Conservation (phyloP, 208 protist genomes). For the Acanthamoeba sp. region DNA sequence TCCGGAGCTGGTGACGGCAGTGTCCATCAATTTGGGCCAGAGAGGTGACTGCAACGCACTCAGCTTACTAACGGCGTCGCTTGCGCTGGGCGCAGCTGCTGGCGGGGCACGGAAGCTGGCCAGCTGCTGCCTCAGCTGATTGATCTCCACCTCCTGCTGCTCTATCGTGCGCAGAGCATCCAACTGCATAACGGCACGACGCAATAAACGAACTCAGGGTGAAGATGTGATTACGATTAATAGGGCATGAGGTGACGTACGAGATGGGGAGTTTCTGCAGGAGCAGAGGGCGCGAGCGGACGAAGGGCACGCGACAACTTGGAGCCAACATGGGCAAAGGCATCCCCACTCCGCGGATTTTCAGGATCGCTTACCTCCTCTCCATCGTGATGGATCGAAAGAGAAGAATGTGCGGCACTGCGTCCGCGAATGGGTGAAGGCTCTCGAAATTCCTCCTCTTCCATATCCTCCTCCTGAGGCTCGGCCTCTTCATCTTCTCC, state of each 20-base stretch:
- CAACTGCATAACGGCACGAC: neutral
- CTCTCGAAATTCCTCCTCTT: neutral
- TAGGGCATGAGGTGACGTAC: neutral
- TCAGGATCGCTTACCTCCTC: neutral
- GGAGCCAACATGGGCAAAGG: neutral
- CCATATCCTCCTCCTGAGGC: neutral
- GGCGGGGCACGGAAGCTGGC: neutral
- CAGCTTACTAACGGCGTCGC: neutral
- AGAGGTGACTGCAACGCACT: neutral
- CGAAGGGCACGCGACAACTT: neutral
- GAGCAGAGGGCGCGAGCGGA: neutral
- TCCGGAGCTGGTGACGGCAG: too few relatives aligned
- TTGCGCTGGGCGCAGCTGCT: neutral
- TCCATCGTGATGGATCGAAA: neutral
- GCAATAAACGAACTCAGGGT: neutral
- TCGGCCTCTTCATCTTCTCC: neutral
- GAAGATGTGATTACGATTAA: neutral
- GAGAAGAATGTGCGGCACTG: neutral
- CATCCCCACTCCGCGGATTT: neutral
- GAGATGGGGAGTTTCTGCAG: neutral
- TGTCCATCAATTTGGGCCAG: neutral
- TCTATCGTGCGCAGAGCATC: neutral
- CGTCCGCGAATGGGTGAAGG: neutral
- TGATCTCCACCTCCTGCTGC: neutral
- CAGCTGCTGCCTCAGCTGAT: neutral